Evolutionary conservation across 805 yeast genomes (phyloP), one percentile per base, ranked within the genome.

Genomic region (Saccharomyces cerevisiae): DNA sequence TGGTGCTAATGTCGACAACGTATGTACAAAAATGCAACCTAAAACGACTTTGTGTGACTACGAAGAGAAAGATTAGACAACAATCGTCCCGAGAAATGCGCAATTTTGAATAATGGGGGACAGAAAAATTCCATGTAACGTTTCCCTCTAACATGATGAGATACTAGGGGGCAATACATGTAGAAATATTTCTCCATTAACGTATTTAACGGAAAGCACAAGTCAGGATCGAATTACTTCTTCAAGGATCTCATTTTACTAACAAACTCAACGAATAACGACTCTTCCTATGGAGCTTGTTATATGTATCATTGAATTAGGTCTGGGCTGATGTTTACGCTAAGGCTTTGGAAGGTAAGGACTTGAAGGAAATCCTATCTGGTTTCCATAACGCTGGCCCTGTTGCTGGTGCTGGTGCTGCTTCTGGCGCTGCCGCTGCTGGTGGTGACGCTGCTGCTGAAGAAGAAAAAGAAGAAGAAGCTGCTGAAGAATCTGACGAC

Each of bases 321-420:
- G 79, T 83, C 76, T 87, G 92, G 92, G 86, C 89, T 71, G 85
- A 82, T 67, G 82, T 84, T 64, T 87, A 76, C 77, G 87, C 94
- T 67, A 83, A 84, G 77, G 94, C 92, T 73, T 78, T 87, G 68
- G 89, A 84, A 74, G 90, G 90, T 74, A 85, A 84, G 77, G 82
- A 86, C 78, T 78, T 87, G 71, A 79, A 82, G 76, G 82, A 82
- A 66, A 78, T 84, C 74, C 79, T 86, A 72, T 73, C 78, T 67
- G 81, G 82, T 73, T 78, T 79, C 74, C 75, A 78, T 65, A 61
- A 61, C 49, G 72, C 71, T 57, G 72, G 72, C 56, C 65, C 72
- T 56, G 76, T 80, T 61, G 76, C 78, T 59, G 78, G 74, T 60
- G 74, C 76, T 65, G 54, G 68, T 50, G 61, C 60, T 54, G 76